Evolutionary conservation across 2,329 filamentous ascomycete genomes (phyloP), one percentile per base, ranked within the genome.

Genomic region (Trichoderma atrobrunneum): DNA sequence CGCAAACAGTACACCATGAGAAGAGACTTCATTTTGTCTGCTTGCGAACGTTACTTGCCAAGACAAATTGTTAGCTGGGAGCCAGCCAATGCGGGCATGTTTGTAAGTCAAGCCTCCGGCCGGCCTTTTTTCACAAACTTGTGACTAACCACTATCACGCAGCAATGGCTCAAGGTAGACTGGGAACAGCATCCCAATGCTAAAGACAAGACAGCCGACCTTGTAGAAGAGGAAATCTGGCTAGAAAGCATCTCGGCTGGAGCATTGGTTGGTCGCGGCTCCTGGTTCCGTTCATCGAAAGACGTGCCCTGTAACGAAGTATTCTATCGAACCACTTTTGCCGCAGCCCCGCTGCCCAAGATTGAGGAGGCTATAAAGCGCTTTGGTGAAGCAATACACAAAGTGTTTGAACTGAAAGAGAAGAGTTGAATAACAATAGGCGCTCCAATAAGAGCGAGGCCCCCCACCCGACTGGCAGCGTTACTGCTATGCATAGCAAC

Each of bases 121-220:
- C 36, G 21, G 7, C 11, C 7, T 10, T 39, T 28, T 21, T 24
- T 24, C 16, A 7, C 14, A 48, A n/a, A 3, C 30, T 8, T 7
- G 4, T 12, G 11, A 12, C 56, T 54, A 5, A 56, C 59, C 12
- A 12, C 14, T 11, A n/a, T n/a, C 2, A 8, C 21, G 26, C 24
- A 64, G 68, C 60, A 64, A 64, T 71, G 68, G 68, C 48, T 71
- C n/a, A 71, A 71, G 24, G 32, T 71, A 39, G 61, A 64, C 60
- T 71, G 68, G 68, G 30, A 48, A 26, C 56, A 64, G 24, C 68
- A 71, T 16, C 59, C 68, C 10, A 12, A 71, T 39, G 43, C 51
- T 1, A 56, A 71, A 3, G 28, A 12, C 1, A 71, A 71, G 51
- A 64, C 60, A 12, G 61, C 34, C 10, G 60, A 64, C 12, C 30